A percentile compares a stretch with the other conserved stretches of the same genome.
phyloP scores from a whole-genome alignment of 148 eudicot species.

The Cornus suecica region DNA sequence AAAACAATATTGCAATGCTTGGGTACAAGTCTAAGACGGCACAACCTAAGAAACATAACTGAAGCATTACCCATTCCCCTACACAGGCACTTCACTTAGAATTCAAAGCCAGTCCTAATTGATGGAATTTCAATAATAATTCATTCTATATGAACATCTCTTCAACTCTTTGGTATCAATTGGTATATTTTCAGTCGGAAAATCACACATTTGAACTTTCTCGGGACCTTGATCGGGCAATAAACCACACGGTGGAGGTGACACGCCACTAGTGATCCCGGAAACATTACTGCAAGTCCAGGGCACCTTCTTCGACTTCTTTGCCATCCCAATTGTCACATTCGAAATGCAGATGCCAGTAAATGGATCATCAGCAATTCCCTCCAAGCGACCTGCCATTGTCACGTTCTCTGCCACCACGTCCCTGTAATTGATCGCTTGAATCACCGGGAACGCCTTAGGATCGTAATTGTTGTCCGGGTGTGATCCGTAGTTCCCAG shows the following conservation, averaged over 20 bases:
- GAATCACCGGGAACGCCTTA: conserved; percentile 22
- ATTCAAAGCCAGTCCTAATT: too few relatives aligned
- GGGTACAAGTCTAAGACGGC: too few relatives aligned
- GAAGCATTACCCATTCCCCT: too few relatives aligned
- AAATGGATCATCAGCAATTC: conserved; percentile 35
- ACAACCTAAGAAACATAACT: too few relatives aligned
- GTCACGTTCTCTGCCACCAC: conserved; percentile 39
- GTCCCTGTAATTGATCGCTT: conserved; percentile 34
- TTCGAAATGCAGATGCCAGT: conserved; percentile 46
- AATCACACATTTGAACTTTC: conserved; percentile 18
- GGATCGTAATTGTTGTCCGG: conserved; percentile 33
- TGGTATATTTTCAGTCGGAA: conserved; percentile 12
- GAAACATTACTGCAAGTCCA: conserved; percentile 38
- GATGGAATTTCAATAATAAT: not conserved
- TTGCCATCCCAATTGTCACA: conserved; percentile 37
- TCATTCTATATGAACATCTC: conserved; percentile 11
- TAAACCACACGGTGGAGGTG: conserved; percentile 29
- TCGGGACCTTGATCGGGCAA: conserved; percentile 34
- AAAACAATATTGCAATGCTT: too few relatives aligned
- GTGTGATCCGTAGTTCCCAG: conserved; percentile 44
- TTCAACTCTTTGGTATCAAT: conserved; percentile 18
- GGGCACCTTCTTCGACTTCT: conserved; percentile 41
- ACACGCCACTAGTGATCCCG: conserved; percentile 33
- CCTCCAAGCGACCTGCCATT: conserved; percentile 37
- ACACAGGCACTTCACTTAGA: too few relatives aligned